Base-by-base conservation (phyloP, 23 red algal genomes). In the Agarophyton chilense region DNA sequence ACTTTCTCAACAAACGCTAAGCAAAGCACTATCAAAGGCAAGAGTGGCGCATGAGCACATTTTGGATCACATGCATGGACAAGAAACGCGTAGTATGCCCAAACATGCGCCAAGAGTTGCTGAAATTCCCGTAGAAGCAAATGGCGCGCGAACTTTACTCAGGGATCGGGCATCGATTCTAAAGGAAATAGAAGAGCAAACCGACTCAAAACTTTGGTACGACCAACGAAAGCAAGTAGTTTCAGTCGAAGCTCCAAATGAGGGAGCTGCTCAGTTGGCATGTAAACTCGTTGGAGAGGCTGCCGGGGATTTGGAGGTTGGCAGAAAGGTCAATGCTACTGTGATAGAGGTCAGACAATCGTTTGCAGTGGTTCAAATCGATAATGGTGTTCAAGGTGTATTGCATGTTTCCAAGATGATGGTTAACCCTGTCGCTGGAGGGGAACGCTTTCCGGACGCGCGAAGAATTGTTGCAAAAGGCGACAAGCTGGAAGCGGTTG, bases 371-470 rank as follows among this genome's bases (percentile, higher is more conserved):
- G 86, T 90, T 1, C 25, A 72, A 57, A 73, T 60, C 14, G 52
- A 35, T 47, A 42, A n/a, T 38, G 86, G 73, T 28, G 33, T 71
- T 35, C 43, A 43, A 58, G 86, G 86, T 10, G 55, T 90, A 31
- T 65, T 90, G 76, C 86, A 90, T 55, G 86, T 71, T 32, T 90
- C 86, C 18, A 90, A 90, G 54, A 90, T 90, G 86, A 57, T 72
- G 61, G 55, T 66, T 25, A 84, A 51, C 26, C 60, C 83, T 19
- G 46, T 76, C 50, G 14, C 10, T 28, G 47, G 33, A 43, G 54
- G 26, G 7, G 64, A 70, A 36, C 46, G 83, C 29, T 88, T 72
- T 68, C 83, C 83, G 29, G 83, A 88, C 19, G 83, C 55, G 21
- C 28, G 83, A 55, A 45, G 51, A 76, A 33, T 76, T 22, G 2